A percentile compares a stretch with the other conserved stretches of the same genome.
These are phyloP conservation scores for Rhodomyrtus tomentosa DNA, from an alignment of 345 rosid species.

Conservation along the genomic window DNA sequence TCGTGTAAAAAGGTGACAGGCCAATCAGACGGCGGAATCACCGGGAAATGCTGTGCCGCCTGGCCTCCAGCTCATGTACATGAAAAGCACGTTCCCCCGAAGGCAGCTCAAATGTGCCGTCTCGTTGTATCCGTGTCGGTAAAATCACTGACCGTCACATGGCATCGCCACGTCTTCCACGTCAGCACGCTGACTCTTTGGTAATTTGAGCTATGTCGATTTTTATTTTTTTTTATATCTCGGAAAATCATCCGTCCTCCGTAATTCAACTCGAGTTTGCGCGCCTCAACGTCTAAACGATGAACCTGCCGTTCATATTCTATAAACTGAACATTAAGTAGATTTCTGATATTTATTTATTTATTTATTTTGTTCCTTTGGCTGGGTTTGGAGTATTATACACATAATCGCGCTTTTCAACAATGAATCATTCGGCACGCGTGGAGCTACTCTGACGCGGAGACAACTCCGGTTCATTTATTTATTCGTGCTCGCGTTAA, in stretches of 20 bases:
- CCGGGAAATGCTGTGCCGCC: background rate
- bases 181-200: background rate
- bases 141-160: background rate
- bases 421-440: background rate
- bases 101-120: no score
- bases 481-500: background rate
- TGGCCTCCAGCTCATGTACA: background rate
- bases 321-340: no score
- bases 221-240: background rate
- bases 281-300: background rate
- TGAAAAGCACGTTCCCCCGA: background rate
- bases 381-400: background rate
- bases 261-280: background rate
- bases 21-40: background rate
- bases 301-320: background rate
- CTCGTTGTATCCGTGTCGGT: background rate
- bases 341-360: no score
- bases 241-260: background rate
- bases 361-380: no score
- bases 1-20: background rate
- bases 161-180: background rate
- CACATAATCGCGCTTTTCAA: background rate
- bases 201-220: background rate
- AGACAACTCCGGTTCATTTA: background rate
- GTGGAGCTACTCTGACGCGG: background rate